Evolutionary conservation across 441 rosid genomes (phyloP), one percentile per base, ranked within the genome.

Genomic region (Melastoma candidum): DNA sequence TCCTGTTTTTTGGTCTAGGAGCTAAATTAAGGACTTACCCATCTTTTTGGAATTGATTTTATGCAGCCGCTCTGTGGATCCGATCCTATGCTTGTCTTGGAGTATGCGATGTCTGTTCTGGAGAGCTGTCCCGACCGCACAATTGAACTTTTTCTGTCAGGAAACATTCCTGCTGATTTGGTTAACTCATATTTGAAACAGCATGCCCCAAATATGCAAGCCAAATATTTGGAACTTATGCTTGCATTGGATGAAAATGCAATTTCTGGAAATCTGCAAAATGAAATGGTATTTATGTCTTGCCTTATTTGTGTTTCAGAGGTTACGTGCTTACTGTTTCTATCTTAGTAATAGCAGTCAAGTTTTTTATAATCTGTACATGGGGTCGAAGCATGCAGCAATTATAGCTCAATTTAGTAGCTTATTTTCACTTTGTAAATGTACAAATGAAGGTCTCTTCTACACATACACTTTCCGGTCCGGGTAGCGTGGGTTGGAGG

Each of bases 181-280:
- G 99, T 89, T 62, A 94, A 87, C 77, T 94, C 97, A 51, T 87
- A 89, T 69, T 61, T 94, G 85, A 94, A 90, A 87, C 80, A 87
- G 78, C 84, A 85, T 75, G 96, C 96, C 46, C 97, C 95, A 46
- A 78, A 51, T 68, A 78, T 90, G 99, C 96, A 94, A 74, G 96
- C 93, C 27, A 90, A 78, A 64, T 94, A 87, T 71, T 71, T 94
- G 60, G 99, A 94, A 66, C 96, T 83, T 54, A 89, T 94, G 99
- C 88, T 94, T 68, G 84, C 81, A 45, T 77, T 81, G 87, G 82
- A 94, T 70, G 97, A 87, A 72, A 81, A 77, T 58, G 89, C 80
- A 56, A 81, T 94, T 57, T 87, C 95, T 41, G 87, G 94, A 68
- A 94, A 87, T 63, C 82, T 94, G 59, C 97, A 94, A 77, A 89